Conservation (phyloP, 495 filamentous ascomycete genomes). For the Penicillium longicatenatum region DNA sequence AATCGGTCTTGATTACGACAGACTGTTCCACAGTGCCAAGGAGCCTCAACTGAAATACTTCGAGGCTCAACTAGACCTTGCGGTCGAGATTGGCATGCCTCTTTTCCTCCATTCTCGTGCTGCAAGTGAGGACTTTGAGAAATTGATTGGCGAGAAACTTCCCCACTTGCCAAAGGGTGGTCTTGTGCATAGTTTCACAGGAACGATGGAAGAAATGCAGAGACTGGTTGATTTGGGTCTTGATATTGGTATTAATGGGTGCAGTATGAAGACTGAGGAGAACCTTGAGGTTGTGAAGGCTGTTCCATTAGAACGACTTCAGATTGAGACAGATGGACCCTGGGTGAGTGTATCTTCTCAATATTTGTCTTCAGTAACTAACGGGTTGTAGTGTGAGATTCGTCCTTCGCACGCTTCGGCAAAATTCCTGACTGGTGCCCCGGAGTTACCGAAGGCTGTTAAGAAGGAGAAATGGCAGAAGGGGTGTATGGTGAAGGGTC, state of each 20-base stretch:
- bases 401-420: conserved; percentile 55
- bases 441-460: conserved; percentile 56
- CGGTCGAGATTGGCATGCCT: conserved; percentile 74
- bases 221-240: conserved; percentile 73
- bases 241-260: conserved; percentile 87
- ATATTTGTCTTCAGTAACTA: not conserved
- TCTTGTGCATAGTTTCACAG: conserved; percentile 90
- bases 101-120: conserved; percentile 90
- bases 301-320: conserved; percentile 71
- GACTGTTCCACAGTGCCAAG: conserved; percentile 73
- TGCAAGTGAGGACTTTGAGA: conserved; percentile 78
- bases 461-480: conserved; percentile 94
- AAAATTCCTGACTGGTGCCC: conserved; percentile 48
- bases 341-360: conserved; percentile 55
- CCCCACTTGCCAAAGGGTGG: conserved; percentile 66
- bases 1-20: conserved; percentile 94
- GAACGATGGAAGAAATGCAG: conserved; percentile 78
- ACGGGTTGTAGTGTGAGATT: conserved; percentile 52
- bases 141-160: conserved; percentile 55
- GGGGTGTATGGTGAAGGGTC: conserved; percentile 82
- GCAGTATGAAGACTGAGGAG: conserved; percentile 88
- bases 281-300: conserved; percentile 79
- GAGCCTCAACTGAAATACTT: conserved; percentile 86
- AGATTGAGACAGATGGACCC: conserved; percentile 93
- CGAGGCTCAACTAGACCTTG: conserved; percentile 74